Percentiles rank a stretch among this genome's conserved stretches.
Conservation (phyloP, 2,329 filamentous ascomycete genomes). For the Exophiala viscosa region DNA sequence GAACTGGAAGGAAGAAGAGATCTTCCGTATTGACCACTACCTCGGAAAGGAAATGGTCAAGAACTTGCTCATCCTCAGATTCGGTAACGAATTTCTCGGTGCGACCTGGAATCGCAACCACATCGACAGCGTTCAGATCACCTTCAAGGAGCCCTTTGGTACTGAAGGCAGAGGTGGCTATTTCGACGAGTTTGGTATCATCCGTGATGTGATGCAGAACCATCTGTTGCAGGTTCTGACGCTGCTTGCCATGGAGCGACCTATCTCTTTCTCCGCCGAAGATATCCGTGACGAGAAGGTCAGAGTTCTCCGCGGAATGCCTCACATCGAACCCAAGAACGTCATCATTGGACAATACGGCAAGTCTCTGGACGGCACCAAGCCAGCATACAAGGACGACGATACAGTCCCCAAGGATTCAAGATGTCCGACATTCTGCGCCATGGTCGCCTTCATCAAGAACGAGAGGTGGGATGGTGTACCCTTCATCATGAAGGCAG, state of each 20-base stretch:
- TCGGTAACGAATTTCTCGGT: slow-evolving; percentile 97
- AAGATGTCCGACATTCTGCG: slow-evolving; percentile 95
- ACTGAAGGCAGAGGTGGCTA: slow-evolving; percentile 97
- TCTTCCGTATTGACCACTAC: slow-evolving; percentile 99
- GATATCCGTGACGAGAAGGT: slow-evolving; percentile 98
- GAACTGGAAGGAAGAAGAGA: slow-evolving; percentile 97
- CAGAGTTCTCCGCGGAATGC: slow-evolving; percentile 87
- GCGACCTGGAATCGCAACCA: slow-evolving; percentile 99
- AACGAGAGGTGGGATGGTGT: slow-evolving; percentile 99
- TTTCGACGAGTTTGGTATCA: slow-evolving; percentile 99
- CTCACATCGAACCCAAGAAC: slow-evolving; percentile 96
- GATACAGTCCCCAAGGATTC: slow-evolving; percentile 97
- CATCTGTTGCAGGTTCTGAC: slow-evolving; percentile 95
- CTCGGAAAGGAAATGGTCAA: slow-evolving; percentile 99
- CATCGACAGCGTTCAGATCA: slow-evolving; percentile 98
- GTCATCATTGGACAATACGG: slow-evolving; percentile 99
- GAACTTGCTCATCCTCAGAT: slow-evolving; percentile 96
- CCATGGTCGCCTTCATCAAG: slow-evolving; percentile 96
- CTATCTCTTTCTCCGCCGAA: slow-evolving; percentile 95
- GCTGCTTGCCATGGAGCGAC: slow-evolving; percentile 94
- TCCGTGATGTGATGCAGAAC: slow-evolving; percentile 99
- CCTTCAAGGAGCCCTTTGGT: slow-evolving; percentile 99
- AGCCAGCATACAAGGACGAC: slow-evolving; percentile 97
- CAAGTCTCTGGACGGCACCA: slow-evolving; percentile 90
- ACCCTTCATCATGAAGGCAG: slow-evolving; percentile 98